Percentiles rank a stretch among this genome's conserved stretches.
phyloP scores from a whole-genome alignment of 2,329 filamentous ascomycete genomes.

The Cercospora sp. region DNA sequence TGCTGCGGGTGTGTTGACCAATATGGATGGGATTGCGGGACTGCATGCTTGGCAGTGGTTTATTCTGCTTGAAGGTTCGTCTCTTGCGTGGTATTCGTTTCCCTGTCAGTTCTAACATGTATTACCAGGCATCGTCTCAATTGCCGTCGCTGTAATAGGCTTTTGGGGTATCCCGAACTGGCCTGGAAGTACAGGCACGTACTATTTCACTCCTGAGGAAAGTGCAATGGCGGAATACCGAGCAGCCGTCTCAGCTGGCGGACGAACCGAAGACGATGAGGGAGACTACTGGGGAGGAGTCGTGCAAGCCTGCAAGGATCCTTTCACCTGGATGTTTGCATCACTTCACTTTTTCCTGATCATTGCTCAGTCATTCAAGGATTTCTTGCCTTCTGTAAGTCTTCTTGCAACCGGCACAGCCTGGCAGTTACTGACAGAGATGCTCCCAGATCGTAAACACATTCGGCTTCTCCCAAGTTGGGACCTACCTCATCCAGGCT shows the following conservation, averaged over 20 bases:
- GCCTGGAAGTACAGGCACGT: conserved; percentile 10
- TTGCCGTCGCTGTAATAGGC: conserved; percentile 5
- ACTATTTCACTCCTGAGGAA: conserved; percentile 13
- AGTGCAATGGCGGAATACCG: conserved; percentile 13
- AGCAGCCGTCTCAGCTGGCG: conserved; percentile 45
- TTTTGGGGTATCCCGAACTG: conserved; percentile 11
- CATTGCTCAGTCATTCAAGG: conserved; percentile 27
- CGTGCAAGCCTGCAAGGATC: conserved; percentile 18
- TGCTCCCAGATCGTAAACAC: conserved; percentile 8
- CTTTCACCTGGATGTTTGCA: conserved; percentile 35
- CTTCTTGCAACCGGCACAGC: background rate
- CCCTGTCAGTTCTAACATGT: too few relatives aligned
- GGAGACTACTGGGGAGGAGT: conserved; percentile 32
- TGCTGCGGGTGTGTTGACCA: conserved; percentile 12
- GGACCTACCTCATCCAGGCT: conserved; percentile 16
- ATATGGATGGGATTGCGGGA: conserved; percentile 14
- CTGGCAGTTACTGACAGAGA: background rate
- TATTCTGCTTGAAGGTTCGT: conserved; percentile 12
- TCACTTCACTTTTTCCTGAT: conserved; percentile 42
- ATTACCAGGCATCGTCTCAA: background rate
- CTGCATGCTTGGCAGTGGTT: conserved; percentile 19
- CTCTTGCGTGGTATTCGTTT: too few relatives aligned
- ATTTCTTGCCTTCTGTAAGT: conserved; percentile 18
- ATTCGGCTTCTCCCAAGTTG: conserved; percentile 13
- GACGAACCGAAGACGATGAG: conserved; percentile 46